Base-by-base conservation (phyloP, 805 yeast genomes). In the Ascoidea rubescens region DNA sequence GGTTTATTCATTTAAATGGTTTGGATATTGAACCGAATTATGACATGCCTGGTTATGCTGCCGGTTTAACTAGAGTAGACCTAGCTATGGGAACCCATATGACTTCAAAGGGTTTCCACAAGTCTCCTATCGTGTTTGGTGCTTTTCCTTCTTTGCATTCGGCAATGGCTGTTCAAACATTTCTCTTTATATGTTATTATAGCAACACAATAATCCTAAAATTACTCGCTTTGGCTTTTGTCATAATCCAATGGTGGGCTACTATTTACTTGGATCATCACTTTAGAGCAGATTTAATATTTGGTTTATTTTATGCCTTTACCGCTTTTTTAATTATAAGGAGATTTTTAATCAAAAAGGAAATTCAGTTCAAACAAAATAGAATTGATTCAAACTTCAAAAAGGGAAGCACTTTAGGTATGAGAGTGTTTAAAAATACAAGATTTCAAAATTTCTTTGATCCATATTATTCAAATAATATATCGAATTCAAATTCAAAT, bases 181-280 rank as follows among this genome's bases (percentile, higher is more conserved):
- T 62, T 45, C 59, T 72, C 49, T 68, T 52, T 43, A 45, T 54
- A 48, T 47, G 47, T 31, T 52, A 50, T 32, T 54, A 54, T 31
- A 42, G 51, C 31, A 46, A 45, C 21, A 52, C 55, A 54, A 44
- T 46, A 49, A 16, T 48, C 30, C 52, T 60, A 31, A 62, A 62
- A 55, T 16, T 68, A 5, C 56, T 71, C 1, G 73, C 71, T 21
- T 59, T 73, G 5, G 43, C 55, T 0, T 82, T 75, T 62, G 76
- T 82, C 5, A 53, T 69, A 1, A 60, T 78, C 42, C 87, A 82
- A 61, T 80, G 87, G 84, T 83, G 87, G 87, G 78, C 86, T 30
- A 79, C 87, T 2, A 78, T 82, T 67, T 83, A 83, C 59, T 63
- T 83, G 53, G 87, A 82, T 61, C 88, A 82, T 63, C 89, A 82